phyloP scores from a whole-genome alignment of 768 basidiomycete species.

The Dacryopinax spathularia region DNA sequence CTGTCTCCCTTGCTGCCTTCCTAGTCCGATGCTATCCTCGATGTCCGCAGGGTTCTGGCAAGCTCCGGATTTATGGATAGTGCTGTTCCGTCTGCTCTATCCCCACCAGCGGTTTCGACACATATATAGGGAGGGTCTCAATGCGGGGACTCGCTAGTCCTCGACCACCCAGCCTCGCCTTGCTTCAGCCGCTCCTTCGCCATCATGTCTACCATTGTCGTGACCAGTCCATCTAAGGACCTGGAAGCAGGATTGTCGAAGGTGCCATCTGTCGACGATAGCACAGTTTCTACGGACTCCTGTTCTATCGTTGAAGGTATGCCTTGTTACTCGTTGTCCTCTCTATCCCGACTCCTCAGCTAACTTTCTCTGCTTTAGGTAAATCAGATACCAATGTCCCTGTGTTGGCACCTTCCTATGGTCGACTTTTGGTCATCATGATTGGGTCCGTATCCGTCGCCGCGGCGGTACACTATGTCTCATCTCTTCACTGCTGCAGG shows the following conservation, averaged over 20 bases:
- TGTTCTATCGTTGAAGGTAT: too few species aligned
- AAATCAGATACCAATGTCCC: neutral
- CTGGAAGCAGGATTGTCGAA: too few species aligned
- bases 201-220: too few species aligned
- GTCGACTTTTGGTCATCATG: slow-evolving; percentile 6
- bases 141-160: too few species aligned
- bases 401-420: neutral
- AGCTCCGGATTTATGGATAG: neutral
- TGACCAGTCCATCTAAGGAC: too few species aligned
- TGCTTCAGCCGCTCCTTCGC: too few species aligned
- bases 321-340: too few species aligned
- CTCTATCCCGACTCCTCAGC: too few species aligned
- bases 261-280: too few species aligned
- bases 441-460: slow-evolving; percentile 5
- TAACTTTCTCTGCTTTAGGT: too few species aligned
- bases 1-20: neutral
- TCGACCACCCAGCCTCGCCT: too few species aligned
- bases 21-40: neutral
- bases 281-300: too few species aligned
- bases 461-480: neutral
- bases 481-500: slow-evolving; percentile 25
- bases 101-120: neutral
- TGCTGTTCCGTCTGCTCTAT: neutral
- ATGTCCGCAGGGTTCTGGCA: neutral
- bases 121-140: neutral